Base-by-base conservation (phyloP, 2,329 filamentous ascomycete genomes). In the Grosmannia serpens region DNA sequence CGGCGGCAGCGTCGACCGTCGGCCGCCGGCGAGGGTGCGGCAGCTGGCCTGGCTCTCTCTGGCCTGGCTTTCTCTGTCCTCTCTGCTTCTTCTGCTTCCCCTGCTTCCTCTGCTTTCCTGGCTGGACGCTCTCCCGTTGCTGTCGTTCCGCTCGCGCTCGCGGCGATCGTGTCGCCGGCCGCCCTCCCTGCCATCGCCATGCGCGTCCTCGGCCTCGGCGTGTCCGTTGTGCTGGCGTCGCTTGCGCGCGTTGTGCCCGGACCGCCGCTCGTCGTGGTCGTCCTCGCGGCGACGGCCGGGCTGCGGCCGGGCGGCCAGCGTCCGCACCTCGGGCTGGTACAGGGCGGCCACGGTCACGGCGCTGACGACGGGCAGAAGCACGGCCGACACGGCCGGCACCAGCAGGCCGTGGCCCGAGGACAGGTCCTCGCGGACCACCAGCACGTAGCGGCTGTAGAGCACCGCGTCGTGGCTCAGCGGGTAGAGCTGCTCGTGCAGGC, bases 321-420 rank as follows among this genome's bases (percentile, higher is more conserved):
- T 2, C 3, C 27, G 54, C 41, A 49, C 27, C 6, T 9, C 17
- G 1, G 54, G 54, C 4, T 7, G 3, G 11, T 22, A 24, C 41
- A 82, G 64, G 1, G 82, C 84, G 1, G 85, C 83, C 24, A 86
- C 74, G 59, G 78, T 85, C 57, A 88, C 70, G 20, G 82, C 80
- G 57, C 81, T 81, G 10, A 85, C 74, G 4, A 82, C 71, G 0
- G 81, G 79, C n/a, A 74, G 67, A 17, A 69, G 62, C 13, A 33
- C n/a, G 7, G 44, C 13, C 3, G 57, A 31, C 4, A 35, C 10
- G 8, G 7, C 26, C 31, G 47, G 17, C 17, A 27, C 55, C 49
- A 70, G 60, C 6, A 70, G 62, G 29, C 47, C 46, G 56, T 60
- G 58, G 29, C 58, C 55, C n/a, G 15, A 22, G 22, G 29, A 10